Base-by-base conservation (phyloP, 257 asterid genomes). In the Fraxinus excelsior region DNA sequence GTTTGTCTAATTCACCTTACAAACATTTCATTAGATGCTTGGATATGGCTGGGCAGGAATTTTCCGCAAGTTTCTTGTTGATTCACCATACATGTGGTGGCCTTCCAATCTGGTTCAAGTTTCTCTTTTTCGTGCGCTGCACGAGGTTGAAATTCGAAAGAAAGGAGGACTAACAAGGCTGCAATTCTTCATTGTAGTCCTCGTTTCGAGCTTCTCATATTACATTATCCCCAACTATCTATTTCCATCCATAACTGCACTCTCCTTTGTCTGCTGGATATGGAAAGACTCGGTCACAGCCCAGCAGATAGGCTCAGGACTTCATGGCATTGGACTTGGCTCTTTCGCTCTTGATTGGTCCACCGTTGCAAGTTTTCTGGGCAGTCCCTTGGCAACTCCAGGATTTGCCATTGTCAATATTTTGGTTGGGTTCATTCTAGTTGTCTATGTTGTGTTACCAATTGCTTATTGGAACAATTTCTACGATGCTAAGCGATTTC, bases 1-100 rank as follows among this genome's bases (percentile, higher is more conserved):
- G 19, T 19, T 53, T 31, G 62, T 53, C 62, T 56, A 6, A 56
- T 56, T 56, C 11, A 19, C 53, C 5, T 12, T 29, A 35, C 46
- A 23, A 62, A 62, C 35, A 12, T 46, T 19, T 56, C 16, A 16
- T 34, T 37, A 88, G 96, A 44, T 91, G 88, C 91, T 91, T 25
- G 96, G 96, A 16, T 91, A 89, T 42, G 96, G 94, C 1, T 91
- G 93, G 96, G 96, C 96, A 11, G 96, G 94, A 1, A 76, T 91
- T 19, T 91, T 87, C 78, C 79, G 94, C 16, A 91, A 86, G 68
- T 91, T 80, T 68, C 89, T 91, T 0, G 91, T 91, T 2, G 96
- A 91, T 70, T 91, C 96, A 0, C 96, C 96, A 0, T 87, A 91
- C 85, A 91, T 91, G 96, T 91, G 96, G 96, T 91, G 96, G 94